These are phyloP conservation scores for Schizopora paradoxa DNA, from an alignment of 1,284 basidiomycete genomes.

Conservation along the genomic window DNA sequence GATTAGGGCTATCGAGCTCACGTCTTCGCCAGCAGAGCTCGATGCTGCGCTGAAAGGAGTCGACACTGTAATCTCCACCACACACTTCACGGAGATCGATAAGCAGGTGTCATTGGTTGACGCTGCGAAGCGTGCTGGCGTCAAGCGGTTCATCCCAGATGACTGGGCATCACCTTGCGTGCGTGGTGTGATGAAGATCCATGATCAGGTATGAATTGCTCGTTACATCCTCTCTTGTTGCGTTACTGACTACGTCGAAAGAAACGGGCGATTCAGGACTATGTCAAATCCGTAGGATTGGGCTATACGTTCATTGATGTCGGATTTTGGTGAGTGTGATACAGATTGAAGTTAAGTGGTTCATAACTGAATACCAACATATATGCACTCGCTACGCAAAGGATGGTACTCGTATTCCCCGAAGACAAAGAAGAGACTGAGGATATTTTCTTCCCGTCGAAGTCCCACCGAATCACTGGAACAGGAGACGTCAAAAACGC, in stretches of 20 bases:
- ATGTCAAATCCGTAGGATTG: constrained; percentile 3
- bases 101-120: constrained; percentile 16
- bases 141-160: constrained; percentile 5
- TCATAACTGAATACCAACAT: background rate
- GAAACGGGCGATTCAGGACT: constrained; percentile 9
- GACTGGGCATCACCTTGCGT: constrained; percentile 1
- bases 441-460: background rate
- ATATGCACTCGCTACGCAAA: too few relatives aligned
- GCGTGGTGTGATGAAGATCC: background rate
- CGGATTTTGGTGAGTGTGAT: constrained; percentile 11
- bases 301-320: constrained; percentile 12
- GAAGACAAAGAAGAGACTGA: background rate
- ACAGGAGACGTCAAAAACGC: constrained; percentile 15
- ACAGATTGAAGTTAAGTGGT: background rate
- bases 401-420: background rate
- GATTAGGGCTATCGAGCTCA: constrained; percentile 18
- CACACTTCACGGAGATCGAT: constrained; percentile 1
- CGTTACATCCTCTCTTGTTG: background rate
- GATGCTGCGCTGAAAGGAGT: constrained; percentile 15
- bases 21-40: constrained; percentile 12
- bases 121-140: constrained; percentile 18
- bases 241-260: background rate
- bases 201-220: background rate
- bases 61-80: constrained; percentile 19
- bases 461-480: background rate